Evolutionary conservation across 2,329 filamentous ascomycete species (phyloP).

Genomic region (Sporothrix protearum): DNA sequence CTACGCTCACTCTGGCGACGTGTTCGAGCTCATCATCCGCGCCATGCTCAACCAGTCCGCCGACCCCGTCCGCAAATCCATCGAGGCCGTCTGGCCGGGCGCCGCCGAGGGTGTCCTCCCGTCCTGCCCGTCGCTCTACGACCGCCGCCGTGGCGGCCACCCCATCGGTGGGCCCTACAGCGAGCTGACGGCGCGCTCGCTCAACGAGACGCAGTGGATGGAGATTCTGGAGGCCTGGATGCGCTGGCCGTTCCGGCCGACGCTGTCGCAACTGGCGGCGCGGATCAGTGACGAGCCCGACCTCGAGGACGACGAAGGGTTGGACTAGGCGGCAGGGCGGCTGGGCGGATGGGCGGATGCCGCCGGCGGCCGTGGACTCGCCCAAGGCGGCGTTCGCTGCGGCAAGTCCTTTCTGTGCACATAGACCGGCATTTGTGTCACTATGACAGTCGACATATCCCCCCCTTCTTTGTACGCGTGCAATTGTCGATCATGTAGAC

Average conservation of each 20-base stretch:
- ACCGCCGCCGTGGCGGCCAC: conserved; percentile 48
- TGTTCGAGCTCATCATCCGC: conserved; percentile 51
- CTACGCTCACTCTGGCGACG: conserved; percentile 45
- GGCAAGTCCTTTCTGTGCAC: no score
- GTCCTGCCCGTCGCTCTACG: conserved; percentile 47
- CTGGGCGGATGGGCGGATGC: no score
- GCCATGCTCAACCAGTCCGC: conserved; percentile 38
- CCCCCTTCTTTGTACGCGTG: no score
- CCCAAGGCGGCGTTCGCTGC: no score
- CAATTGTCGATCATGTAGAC: no score
- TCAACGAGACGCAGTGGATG: conserved; percentile 54
- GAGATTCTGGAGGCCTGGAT: conserved; percentile 60
- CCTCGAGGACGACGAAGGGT: conserved; percentile 27
- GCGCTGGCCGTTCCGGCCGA: conserved; percentile 62
- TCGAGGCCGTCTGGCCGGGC: conserved; percentile 58
- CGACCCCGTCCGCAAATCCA: conserved; percentile 40
- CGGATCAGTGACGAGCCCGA: conserved; percentile 37
- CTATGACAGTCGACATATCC: no score
- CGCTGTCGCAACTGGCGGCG: conserved; percentile 47
- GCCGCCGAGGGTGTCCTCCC: conserved; percentile 52
- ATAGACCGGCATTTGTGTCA: no score
- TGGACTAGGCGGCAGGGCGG: conserved; percentile 7
- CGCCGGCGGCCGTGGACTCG: neutral
- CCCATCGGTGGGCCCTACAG: conserved; percentile 37
- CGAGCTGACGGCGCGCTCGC: conserved; percentile 44